These are phyloP conservation scores for Prunus davidiana DNA, from an alignment of 306 rosid species.

Conservation along the genomic window DNA sequence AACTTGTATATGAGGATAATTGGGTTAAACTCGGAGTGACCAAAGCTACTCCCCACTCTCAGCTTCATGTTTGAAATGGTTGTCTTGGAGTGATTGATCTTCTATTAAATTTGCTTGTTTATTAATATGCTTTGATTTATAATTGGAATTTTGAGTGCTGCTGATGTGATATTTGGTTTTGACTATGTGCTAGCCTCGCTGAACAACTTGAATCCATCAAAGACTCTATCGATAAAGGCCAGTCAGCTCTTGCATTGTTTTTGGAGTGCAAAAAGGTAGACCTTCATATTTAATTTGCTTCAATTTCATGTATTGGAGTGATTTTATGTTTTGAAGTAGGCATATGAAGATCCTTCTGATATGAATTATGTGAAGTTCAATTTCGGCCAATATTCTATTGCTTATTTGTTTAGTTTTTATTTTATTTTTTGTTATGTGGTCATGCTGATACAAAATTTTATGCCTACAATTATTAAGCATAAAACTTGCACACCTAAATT, in stretches of 20 bases:
- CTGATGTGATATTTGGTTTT: slow-evolving; percentile 11
- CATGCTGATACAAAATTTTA: not conserved
- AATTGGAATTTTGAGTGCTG: not conserved
- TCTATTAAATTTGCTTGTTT: slow-evolving; percentile 6
- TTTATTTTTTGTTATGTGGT: not conserved
- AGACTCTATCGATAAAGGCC: slow-evolving; percentile 60
- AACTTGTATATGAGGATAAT: not conserved
- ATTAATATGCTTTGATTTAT: slow-evolving; percentile 5
- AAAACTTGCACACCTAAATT: not conserved
- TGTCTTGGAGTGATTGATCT: not conserved
- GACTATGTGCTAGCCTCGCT: slow-evolving; percentile 59
- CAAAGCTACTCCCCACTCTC: not conserved
- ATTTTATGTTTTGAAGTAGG: not conserved
- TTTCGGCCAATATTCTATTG: not conserved
- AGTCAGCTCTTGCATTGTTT: slow-evolving; percentile 57
- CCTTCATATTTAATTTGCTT: slow-evolving; percentile 14
- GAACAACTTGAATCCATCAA: slow-evolving; percentile 87
- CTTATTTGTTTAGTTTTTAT: not conserved
- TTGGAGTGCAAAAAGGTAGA: slow-evolving; percentile 81
- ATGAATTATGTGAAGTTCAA: not conserved
- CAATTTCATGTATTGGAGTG: slow-evolving; percentile 14
- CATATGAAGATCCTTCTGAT: not conserved
- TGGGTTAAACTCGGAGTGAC: not conserved
- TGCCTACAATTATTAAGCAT: not conserved
- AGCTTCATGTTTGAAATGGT: not conserved